Conservation (phyloP, 306 rosid species). For the Trifolium fragiferum region DNA sequence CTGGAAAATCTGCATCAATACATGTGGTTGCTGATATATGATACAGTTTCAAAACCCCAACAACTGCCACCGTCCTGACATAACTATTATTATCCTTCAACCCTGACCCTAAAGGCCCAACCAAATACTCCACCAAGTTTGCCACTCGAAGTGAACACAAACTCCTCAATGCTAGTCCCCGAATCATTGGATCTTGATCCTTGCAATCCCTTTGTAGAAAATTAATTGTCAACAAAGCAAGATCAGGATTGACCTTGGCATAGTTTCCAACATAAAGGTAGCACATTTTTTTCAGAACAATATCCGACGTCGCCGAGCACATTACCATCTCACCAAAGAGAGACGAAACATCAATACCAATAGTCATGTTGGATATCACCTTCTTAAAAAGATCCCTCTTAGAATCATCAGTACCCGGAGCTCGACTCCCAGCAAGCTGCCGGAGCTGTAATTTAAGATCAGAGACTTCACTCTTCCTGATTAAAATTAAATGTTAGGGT, state of each 20-base stretch:
- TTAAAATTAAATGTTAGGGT: slow-evolving; percentile 40
- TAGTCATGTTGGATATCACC: slow-evolving; percentile 96
- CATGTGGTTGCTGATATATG: slow-evolving; percentile 94
- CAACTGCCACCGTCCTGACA: slow-evolving; percentile 90
- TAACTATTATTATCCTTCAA: slow-evolving; percentile 88
- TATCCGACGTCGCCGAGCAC: slow-evolving; percentile 96
- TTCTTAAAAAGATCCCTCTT: slow-evolving; percentile 98
- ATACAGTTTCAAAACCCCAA: slow-evolving; percentile 90
- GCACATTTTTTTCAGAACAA: slow-evolving; percentile 96
- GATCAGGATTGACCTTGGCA: slow-evolving; percentile 96
- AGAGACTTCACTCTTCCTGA: slow-evolving; percentile 95
- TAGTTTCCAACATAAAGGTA: slow-evolving; percentile 95
- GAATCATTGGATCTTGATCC: slow-evolving; percentile 96
- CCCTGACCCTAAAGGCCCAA: slow-evolving; percentile 93
- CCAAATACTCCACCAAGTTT: slow-evolving; percentile 95
- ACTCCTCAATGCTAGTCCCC: slow-evolving; percentile 97
- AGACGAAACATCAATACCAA: slow-evolving; percentile 89
- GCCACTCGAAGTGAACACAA: slow-evolving; percentile 87
- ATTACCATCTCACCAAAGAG: slow-evolving; percentile 99
- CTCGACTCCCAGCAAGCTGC: slow-evolving; percentile 97
- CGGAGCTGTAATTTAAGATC: slow-evolving; percentile 95
- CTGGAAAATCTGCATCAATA: slow-evolving; percentile 87
- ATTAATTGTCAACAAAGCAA: slow-evolving; percentile 92
- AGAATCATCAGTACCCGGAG: slow-evolving; percentile 94
- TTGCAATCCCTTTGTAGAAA: slow-evolving; percentile 99